Base-by-base conservation (phyloP, 495 filamentous ascomycete genomes). In the Talaromyces trachyspermus region DNA sequence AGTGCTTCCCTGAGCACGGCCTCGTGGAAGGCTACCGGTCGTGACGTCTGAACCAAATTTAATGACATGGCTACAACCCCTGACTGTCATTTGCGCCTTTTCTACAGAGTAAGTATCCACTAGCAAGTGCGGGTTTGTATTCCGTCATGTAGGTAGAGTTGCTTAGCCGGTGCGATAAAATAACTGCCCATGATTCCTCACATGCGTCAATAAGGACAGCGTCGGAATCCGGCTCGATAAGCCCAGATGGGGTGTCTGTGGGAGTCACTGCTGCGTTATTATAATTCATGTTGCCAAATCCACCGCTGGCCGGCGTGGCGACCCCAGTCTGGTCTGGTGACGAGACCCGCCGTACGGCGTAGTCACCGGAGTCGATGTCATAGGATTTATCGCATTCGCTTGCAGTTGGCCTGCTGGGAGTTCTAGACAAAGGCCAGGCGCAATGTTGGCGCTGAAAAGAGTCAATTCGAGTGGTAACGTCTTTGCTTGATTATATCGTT, bases 161-260 rank as follows among this genome's bases (percentile, higher is more conserved):
- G 60, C 83, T 82, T 14, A 88, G 73, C n/a, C 83, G 75, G 59
- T 89, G 84, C 0, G 67, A 69, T 36, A 89, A 68, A 12, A 95
- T 65, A 17, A 89, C 77, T 22, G 80, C 83, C 86, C 87, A 95
- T 2, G 80, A 85, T 44, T 89, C 84, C 46, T 97, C 90, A 17
- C 77, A 78, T 23, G 80, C 58, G 56, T 97, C 90, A 4, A 86
- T 64, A 5, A 98, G 76, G 12, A 81, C 75, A 5, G 86, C 76
- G 35, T 94, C 87, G 0, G 77, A 71, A 41, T 94, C 89, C 1
- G 78, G 60, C 35, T 88, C 80, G 2, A 61, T 42, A 14, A 68
- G 57, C 18, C 64, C 65, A 11, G 48, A 29, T 22, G 39, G 20
- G 8, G 39, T 42, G 10, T 78, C 77, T 11, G 74, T 76, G 0